phyloP scores from a whole-genome alignment of 2,329 filamentous ascomycete species.

The Colletotrichum limetticola region DNA sequence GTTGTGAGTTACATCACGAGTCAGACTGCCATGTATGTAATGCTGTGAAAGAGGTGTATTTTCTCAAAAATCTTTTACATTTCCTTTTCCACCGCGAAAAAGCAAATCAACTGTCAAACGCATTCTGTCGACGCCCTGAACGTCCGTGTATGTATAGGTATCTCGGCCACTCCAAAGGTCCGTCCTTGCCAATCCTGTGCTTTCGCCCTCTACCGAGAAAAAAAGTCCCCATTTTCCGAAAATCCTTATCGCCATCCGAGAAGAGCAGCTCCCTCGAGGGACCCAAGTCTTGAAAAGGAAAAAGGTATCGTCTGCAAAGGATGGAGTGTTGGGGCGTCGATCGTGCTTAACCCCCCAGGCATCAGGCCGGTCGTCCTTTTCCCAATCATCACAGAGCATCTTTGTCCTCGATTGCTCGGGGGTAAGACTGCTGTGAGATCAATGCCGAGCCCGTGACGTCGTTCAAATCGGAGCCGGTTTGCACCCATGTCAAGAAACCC shows the following conservation, averaged over 20 bases:
- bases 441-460: neutral
- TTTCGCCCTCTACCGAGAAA: constrained; percentile 25
- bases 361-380: neutral
- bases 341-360: neutral
- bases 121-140: constrained; percentile 31
- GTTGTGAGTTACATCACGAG: neutral
- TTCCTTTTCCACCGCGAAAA: constrained; percentile 8
- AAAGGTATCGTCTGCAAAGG: constrained; percentile 1
- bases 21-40: neutral
- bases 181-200: constrained; percentile 17
- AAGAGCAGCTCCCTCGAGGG: constrained; percentile 7
- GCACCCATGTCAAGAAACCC: neutral
- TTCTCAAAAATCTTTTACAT: constrained; percentile 25
- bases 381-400: neutral
- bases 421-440: neutral
- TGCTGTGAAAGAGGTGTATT: neutral
- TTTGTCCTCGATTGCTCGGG: neutral
- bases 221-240: constrained; percentile 14
- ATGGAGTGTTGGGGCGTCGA: neutral
- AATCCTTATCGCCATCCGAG: neutral
- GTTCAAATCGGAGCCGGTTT: neutral
- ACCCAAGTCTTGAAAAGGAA: constrained; percentile 11
- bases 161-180: constrained; percentile 21
- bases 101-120: constrained; percentile 14
- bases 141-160: constrained; percentile 33